Conservation (phyloP, 148 eudicot genomes). For the Amaranthus cruentus region DNA sequence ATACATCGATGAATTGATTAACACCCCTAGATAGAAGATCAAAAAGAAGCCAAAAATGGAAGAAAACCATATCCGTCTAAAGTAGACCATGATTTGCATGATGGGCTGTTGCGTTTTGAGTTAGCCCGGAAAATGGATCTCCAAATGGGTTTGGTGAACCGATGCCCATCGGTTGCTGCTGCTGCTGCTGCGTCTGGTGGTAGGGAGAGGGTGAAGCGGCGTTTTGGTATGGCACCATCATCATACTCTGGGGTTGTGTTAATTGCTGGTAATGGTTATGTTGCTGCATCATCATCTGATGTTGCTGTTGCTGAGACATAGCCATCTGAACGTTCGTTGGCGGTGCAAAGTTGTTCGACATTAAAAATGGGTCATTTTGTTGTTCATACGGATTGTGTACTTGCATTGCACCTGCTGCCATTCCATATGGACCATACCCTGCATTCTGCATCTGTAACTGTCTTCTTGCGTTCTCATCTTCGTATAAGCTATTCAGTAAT, state of each 20-base stretch:
- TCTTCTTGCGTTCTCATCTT: slow-evolving; percentile 71
- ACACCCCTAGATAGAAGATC: neutral
- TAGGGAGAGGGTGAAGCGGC: slow-evolving; percentile 43
- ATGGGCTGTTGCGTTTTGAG: slow-evolving; percentile 39
- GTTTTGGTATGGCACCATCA: slow-evolving; percentile 42
- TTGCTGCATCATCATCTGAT: slow-evolving; percentile 29
- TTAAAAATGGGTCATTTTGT: slow-evolving; percentile 53
- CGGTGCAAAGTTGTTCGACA: slow-evolving; percentile 54
- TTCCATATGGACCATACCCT: slow-evolving; percentile 58
- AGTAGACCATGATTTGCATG: slow-evolving; percentile 56
- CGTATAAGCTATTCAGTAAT: slow-evolving; percentile 84
- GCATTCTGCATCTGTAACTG: slow-evolving; percentile 72
- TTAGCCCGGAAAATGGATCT: slow-evolving; percentile 50
- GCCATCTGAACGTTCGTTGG: slow-evolving; percentile 87
- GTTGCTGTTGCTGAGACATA: slow-evolving; percentile 56
- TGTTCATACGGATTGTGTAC: slow-evolving; percentile 49
- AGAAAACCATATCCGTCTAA: slow-evolving; percentile 24
- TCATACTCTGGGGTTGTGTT: slow-evolving; percentile 35
- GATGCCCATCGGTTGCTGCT: slow-evolving; percentile 26
- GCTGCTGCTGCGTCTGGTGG: slow-evolving; percentile 39
- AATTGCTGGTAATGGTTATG: slow-evolving; percentile 29
- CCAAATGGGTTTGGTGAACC: slow-evolving; percentile 62
- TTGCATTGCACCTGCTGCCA: slow-evolving; percentile 28
- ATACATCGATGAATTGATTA: slow-evolving; percentile 10
- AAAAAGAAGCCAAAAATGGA: neutral